These are phyloP conservation scores for Echites panduratus DNA, from an alignment of 257 asterid species.

Conservation along the genomic window DNA sequence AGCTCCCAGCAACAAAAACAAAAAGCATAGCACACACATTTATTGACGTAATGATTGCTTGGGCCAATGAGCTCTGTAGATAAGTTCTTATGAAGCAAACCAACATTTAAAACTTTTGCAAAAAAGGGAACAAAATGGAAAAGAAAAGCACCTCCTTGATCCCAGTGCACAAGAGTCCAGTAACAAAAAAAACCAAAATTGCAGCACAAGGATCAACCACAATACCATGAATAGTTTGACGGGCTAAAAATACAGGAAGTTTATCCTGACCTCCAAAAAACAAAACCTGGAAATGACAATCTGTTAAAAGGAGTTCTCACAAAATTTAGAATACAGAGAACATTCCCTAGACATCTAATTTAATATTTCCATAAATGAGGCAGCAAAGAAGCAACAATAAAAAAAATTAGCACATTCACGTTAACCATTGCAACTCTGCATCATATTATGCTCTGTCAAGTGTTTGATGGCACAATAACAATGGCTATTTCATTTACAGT, in stretches of 20 bases:
- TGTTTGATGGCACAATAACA: background rate
- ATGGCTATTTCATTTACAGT: background rate
- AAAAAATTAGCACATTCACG: background rate
- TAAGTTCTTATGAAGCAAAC: slow-evolving; percentile 1
- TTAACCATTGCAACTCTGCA: background rate
- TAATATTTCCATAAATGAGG: background rate
- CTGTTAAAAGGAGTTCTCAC: background rate
- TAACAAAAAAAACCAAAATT: slow-evolving; percentile 29
- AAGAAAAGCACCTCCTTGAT: slow-evolving; percentile 29
- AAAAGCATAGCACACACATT: slow-evolving; percentile 31
- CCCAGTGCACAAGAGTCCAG: slow-evolving; percentile 33
- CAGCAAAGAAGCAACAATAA: background rate
- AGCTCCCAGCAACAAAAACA: slow-evolving; percentile 27
- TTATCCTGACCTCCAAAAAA: slow-evolving; percentile 36
- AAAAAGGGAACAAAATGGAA: background rate
- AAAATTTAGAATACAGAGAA: background rate
- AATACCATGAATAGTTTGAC: slow-evolving; percentile 26
- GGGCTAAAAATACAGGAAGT: slow-evolving; percentile 28
- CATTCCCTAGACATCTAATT: background rate
- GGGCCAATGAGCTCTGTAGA: slow-evolving; percentile 35
- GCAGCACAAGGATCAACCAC: slow-evolving; percentile 40
- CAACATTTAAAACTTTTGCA: background rate
- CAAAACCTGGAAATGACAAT: slow-evolving; percentile 26
- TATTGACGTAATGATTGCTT: slow-evolving; percentile 28
- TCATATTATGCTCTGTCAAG: background rate